Evolutionary conservation across 129 eudicot genomes (phyloP).

Genomic region (Cynara cardunculus): DNA sequence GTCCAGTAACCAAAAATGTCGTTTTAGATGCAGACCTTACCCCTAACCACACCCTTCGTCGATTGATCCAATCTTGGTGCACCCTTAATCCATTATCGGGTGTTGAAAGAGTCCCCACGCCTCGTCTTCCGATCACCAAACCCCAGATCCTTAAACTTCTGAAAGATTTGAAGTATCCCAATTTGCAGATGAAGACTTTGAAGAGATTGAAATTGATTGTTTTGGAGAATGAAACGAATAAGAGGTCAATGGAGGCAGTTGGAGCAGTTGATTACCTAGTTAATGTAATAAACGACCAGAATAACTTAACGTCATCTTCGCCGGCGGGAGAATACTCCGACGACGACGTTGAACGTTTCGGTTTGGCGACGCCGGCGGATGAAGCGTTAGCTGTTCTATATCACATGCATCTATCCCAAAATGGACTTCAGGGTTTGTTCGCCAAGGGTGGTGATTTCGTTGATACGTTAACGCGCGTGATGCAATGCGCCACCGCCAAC

Average conservation of each 20-base stretch:
- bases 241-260: conserved; percentile 43
- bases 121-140: conserved; percentile 41
- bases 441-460: conserved; percentile 17
- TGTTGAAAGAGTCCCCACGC: conserved; percentile 49
- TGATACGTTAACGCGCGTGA: conserved; percentile 26
- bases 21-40: conserved; percentile 32
- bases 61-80: conserved; percentile 65
- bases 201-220: conserved; percentile 41
- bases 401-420: conserved; percentile 36
- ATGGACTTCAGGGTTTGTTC: conserved; percentile 13
- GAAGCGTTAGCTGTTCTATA: conserved; percentile 39
- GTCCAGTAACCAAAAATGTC: conserved; percentile 56
- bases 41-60: conserved; percentile 58
- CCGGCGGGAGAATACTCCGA: background rate
- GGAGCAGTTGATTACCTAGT: conserved; percentile 43
- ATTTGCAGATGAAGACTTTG: conserved; percentile 24
- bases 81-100: conserved; percentile 52
- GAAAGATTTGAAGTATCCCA: conserved; percentile 35
- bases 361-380: conserved; percentile 20
- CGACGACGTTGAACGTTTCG: conserved; percentile 7
- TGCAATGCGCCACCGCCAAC: conserved; percentile 28
- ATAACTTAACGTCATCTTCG: background rate
- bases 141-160: conserved; percentile 47
- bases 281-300: conserved; percentile 14
- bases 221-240: conserved; percentile 42